A percentile compares a stretch with the other conserved stretches of the same genome.
These are phyloP conservation scores for Leccinum fuscescens DNA, from an alignment of 1,284 basidiomycete genomes.

Conservation along the genomic window DNA sequence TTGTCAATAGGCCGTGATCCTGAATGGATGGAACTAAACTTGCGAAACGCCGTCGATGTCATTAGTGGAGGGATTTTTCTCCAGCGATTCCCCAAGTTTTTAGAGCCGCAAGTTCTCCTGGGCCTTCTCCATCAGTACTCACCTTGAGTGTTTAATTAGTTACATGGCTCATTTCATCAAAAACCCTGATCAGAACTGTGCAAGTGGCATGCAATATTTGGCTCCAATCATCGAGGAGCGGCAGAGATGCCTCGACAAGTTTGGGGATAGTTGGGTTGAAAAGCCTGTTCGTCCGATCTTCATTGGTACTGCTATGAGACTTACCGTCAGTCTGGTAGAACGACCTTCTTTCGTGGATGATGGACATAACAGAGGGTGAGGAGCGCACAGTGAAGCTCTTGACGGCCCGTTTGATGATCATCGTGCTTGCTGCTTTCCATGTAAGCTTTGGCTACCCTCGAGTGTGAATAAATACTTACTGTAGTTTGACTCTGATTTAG, in stretches of 20 bases:
- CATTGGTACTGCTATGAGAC: neutral
- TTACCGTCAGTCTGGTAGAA: constrained; percentile 27
- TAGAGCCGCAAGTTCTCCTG: constrained; percentile 35
- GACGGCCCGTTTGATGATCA: constrained; percentile 31
- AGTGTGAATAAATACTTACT: too few species aligned
- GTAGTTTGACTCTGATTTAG: constrained; percentile 7
- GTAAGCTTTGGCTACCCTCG: constrained; percentile 3
- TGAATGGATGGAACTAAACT: constrained; percentile 37
- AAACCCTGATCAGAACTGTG: constrained; percentile 12
- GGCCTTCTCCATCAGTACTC: neutral
- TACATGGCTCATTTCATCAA: constrained; percentile 18
- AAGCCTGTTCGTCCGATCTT: constrained; percentile 35
- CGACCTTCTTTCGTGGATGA: constrained; percentile 44
- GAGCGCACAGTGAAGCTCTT: constrained; percentile 32
- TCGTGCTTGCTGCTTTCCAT: constrained; percentile 43
- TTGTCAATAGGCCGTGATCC: constrained; percentile 37
- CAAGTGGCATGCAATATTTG: constrained; percentile 27
- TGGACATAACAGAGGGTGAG: constrained; percentile 38
- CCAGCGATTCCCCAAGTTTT: constrained; percentile 36
- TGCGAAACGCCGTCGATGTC: constrained; percentile 34
- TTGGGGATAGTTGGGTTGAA: constrained; percentile 37
- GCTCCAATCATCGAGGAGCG: constrained; percentile 40
- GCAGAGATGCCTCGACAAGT: constrained; percentile 26
- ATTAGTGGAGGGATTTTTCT: constrained; percentile 30
- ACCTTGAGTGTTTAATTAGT: neutral